These are phyloP conservation scores for Cornus suecica DNA, from an alignment of 148 eudicot genomes.

Conservation along the genomic window DNA sequence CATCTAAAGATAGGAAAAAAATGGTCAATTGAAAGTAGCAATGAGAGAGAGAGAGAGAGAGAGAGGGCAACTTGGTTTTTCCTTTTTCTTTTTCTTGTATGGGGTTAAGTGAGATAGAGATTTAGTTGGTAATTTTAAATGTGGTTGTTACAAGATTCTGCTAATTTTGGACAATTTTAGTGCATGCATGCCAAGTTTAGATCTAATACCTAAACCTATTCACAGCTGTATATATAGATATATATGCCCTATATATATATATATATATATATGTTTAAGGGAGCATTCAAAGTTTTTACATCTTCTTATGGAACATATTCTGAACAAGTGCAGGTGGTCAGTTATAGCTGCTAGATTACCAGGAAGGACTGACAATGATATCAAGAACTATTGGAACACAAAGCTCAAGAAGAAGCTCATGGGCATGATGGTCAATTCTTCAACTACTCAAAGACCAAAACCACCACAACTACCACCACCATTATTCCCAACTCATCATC, in stretches of 20 bases:
- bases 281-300: not conserved
- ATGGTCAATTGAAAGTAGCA: not conserved
- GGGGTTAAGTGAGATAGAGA: not conserved
- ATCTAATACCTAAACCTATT: constrained; percentile 11
- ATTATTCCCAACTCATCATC: not conserved
- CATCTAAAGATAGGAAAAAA: not conserved
- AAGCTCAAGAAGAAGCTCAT: constrained; percentile 52
- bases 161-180: constrained; percentile 15
- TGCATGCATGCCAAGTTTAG: constrained; percentile 20
- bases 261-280: not conserved
- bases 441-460: constrained; percentile 13
- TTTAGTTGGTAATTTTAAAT: not conserved
- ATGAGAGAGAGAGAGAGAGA: not conserved
- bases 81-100: too few species aligned
- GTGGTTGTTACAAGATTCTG: constrained; percentile 17
- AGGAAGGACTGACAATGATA: constrained; percentile 55
- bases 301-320: constrained; percentile 2
- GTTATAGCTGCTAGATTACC: constrained; percentile 49
- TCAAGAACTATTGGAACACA: constrained; percentile 64
- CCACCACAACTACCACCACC: not conserved
- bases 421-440: constrained; percentile 18
- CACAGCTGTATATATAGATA: not conserved
- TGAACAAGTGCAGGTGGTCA: constrained; percentile 43
- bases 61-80: not conserved
- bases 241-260: too few species aligned